A percentile compares a stretch with the other conserved stretches of the same genome.
Conservation (phyloP, 1,139 yeast genomes). For the Zygoascus sp. region DNA sequence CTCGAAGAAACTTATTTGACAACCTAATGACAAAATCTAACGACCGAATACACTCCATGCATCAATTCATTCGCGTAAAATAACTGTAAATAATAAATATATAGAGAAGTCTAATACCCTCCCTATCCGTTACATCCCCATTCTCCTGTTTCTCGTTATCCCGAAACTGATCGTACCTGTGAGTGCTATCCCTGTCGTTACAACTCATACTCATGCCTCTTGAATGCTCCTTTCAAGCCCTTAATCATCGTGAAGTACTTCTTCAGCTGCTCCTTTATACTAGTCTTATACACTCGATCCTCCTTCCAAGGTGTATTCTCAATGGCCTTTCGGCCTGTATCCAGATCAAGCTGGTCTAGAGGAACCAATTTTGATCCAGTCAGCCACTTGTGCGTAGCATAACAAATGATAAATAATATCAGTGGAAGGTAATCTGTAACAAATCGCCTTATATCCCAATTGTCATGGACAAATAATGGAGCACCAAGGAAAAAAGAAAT, state of each 20-base stretch:
- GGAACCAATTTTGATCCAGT: constrained; percentile 53
- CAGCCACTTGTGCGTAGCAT: constrained; percentile 50
- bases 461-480: constrained; percentile 52
- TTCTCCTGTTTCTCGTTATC: no score
- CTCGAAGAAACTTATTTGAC: constrained; percentile 34
- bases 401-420: constrained; percentile 51
- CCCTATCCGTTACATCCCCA: no score
- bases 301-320: constrained; percentile 39
- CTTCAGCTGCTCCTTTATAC: constrained; percentile 14
- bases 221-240: neutral
- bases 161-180: no score
- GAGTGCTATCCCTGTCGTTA: neutral
- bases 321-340: constrained; percentile 68
- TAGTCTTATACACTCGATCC: constrained; percentile 32
- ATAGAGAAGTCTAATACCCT: no score
- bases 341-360: constrained; percentile 66
- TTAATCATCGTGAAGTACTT: constrained; percentile 2
- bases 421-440: constrained; percentile 66
- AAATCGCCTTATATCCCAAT: constrained; percentile 62
- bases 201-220: neutral
- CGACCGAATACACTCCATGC: neutral
- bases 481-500: constrained; percentile 67
- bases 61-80: no score
- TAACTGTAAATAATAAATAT: no score
- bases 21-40: neutral